These are phyloP conservation scores for Globisporangium paddicum DNA, from an alignment of 352 stramenopile genomes.

Conservation along the genomic window DNA sequence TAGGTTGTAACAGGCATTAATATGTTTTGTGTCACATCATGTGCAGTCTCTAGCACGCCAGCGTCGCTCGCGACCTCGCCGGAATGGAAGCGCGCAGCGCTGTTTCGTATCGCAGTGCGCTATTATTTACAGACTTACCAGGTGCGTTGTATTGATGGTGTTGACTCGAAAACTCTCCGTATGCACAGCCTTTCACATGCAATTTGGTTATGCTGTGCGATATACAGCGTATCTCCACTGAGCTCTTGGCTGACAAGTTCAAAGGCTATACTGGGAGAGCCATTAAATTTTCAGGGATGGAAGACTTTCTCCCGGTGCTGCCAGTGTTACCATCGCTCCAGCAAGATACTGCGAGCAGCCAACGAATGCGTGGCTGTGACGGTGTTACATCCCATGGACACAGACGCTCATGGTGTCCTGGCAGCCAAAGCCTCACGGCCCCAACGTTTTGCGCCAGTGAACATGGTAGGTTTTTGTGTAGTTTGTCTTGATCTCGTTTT, in stretches of 20 bases:
- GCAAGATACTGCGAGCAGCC: neutral
- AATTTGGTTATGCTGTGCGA: neutral
- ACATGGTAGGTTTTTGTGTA: neutral
- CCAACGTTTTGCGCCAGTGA: slow-evolving; percentile 2
- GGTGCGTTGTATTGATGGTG: neutral
- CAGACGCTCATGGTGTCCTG: slow-evolving; percentile 7
- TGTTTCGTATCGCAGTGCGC: slow-evolving; percentile 11
- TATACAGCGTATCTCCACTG: slow-evolving; percentile 3
- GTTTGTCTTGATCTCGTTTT: too few relatives aligned
- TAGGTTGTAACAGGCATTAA: neutral
- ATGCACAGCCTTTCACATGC: neutral
- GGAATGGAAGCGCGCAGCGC: slow-evolving; percentile 1
- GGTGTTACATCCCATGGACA: neutral
- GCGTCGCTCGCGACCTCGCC: neutral
- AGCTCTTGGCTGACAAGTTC: slow-evolving; percentile 4
- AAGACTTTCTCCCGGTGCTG: neutral
- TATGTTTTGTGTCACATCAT: neutral
- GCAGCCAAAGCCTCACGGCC: neutral
- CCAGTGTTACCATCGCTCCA: neutral
- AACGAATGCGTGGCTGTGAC: neutral
- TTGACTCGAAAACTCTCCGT: neutral
- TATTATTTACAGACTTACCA: slow-evolving; percentile 10
- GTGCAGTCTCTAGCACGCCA: slow-evolving; percentile 3
- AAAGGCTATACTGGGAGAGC: neutral
- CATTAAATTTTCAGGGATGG: neutral